These are phyloP conservation scores for Citeromyces matritensis DNA, from an alignment of 805 yeast species.

Conservation along the genomic window DNA sequence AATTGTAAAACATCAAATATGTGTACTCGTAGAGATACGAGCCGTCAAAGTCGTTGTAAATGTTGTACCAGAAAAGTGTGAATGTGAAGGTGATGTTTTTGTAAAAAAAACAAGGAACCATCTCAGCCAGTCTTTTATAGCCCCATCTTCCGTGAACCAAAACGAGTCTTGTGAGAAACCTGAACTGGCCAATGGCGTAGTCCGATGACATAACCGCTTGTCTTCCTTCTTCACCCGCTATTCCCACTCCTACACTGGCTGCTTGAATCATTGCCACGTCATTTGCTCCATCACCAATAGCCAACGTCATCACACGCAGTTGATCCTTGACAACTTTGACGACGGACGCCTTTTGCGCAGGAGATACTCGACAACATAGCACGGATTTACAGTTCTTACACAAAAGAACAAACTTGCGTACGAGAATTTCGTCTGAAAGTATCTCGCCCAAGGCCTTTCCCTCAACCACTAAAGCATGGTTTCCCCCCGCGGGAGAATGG, in stretches of 20 bases:
- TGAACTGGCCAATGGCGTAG: conserved; percentile 70
- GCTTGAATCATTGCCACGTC: conserved; percentile 84
- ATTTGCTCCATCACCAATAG: conserved; percentile 79
- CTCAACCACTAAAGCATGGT: conserved; percentile 51
- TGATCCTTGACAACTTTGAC: conserved; percentile 50
- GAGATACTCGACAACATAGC: conserved; percentile 75
- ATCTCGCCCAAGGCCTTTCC: conserved; percentile 46
- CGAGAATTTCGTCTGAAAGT: conserved; percentile 18
- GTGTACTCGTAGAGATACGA: conserved; percentile 68
- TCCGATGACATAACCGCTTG: conserved; percentile 83
- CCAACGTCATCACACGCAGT: conserved; percentile 61
- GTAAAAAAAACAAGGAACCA: conserved; percentile 69
- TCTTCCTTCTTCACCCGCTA: conserved; percentile 79
- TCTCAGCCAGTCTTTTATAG: conserved; percentile 56
- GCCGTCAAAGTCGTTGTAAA: conserved; percentile 57
- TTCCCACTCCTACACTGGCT: conserved; percentile 76
- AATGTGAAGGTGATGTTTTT: conserved; percentile 63
- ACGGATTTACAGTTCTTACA: conserved; percentile 70
- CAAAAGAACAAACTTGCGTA: conserved; percentile 45
- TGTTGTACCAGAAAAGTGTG: conserved; percentile 67
- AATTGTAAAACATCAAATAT: conserved; percentile 61
- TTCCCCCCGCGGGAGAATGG: conserved; percentile 48
- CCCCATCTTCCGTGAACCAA: conserved; percentile 82
- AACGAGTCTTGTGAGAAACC: conserved; percentile 47
- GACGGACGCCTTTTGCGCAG: conserved; percentile 69